phyloP scores from a whole-genome alignment of 1,284 basidiomycete species.

The Ganoderma sp. region DNA sequence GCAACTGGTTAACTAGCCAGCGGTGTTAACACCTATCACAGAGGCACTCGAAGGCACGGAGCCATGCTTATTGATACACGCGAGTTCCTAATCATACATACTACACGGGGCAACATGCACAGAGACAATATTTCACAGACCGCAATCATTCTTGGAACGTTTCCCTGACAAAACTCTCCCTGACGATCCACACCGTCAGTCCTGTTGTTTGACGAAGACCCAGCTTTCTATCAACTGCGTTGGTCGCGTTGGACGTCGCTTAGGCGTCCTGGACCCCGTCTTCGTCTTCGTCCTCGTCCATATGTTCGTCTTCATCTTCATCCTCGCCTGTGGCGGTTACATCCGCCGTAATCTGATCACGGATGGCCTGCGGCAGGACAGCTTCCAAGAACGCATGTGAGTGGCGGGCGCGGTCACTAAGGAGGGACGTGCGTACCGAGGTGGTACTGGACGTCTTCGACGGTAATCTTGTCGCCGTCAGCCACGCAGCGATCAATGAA shows the following conservation, averaged over 20 bases:
- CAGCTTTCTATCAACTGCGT: background rate
- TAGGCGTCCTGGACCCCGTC: background rate
- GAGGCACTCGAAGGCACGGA: background rate
- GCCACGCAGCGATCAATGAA: background rate
- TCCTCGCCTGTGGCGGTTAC: slow-evolving; percentile 11
- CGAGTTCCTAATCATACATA: background rate
- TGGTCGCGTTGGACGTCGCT: background rate
- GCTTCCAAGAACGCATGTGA: background rate
- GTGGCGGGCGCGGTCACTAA: background rate
- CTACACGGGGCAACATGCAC: background rate
- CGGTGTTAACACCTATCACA: too few relatives aligned
- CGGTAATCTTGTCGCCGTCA: background rate
- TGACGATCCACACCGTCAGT: background rate
- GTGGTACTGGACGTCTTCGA: background rate
- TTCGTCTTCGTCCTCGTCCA: background rate
- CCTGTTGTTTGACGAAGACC: background rate
- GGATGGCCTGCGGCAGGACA: background rate
- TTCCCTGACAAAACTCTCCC: background rate
- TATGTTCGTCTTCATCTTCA: slow-evolving; percentile 28
- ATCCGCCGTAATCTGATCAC: background rate
- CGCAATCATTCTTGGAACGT: background rate
- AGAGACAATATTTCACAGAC: background rate
- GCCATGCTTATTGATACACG: background rate
- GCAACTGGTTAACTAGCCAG: too few relatives aligned
- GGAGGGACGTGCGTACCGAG: background rate